Base-by-base conservation (phyloP, 257 asterid genomes). In the Solanum raphanifolium region DNA sequence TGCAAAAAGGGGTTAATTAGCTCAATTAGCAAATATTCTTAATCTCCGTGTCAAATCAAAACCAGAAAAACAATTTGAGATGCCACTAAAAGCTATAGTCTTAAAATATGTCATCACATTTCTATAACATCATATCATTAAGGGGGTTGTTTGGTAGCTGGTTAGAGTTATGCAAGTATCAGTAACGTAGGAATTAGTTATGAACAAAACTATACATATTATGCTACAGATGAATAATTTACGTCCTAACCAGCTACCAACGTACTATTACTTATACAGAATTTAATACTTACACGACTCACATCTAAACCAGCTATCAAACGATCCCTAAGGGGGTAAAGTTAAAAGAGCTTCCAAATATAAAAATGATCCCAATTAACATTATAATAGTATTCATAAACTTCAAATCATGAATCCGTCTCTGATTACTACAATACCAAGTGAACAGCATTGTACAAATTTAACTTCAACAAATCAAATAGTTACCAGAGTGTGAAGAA, bases 401-500 rank as follows among this genome's bases (percentile, higher is more conserved):
- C 21, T 71, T 71, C 32, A 71, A 31, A 72, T 72, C 39, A 8
- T 32, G 41, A 21, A 71, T 16, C 13, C 13, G 7, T 23, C 7
- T 29, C 38, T 13, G 12, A 71, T 9, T 27, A 29, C 36, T 69
- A 29, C 5, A 0, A 13, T 68, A 68, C 74, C 74, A 27, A 66
- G 35, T 21, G 29, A 9, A 23, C 31, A 23, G 0, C 62, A 52
- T 62, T 62, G 71, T 60, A 60, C 69, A 60, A 60, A 60, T 60
- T 60, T 3, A 25, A 43, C 23, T 41, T 39, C 15, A 43, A 27
- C 25, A 87, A 71, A 32, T 52, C 20, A 36, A 72, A 25, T 13
- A 86, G 83, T 68, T 43, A 95, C 98, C 98, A 11, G 98, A 92
- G 87, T 95, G 94, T 69, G 96, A 89, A 38, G 98, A 91, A 34